Percentiles rank a stretch among this genome's conserved stretches.
These are phyloP conservation scores for Populus nigra DNA, from an alignment of 345 rosid genomes.

Conservation along the genomic window DNA sequence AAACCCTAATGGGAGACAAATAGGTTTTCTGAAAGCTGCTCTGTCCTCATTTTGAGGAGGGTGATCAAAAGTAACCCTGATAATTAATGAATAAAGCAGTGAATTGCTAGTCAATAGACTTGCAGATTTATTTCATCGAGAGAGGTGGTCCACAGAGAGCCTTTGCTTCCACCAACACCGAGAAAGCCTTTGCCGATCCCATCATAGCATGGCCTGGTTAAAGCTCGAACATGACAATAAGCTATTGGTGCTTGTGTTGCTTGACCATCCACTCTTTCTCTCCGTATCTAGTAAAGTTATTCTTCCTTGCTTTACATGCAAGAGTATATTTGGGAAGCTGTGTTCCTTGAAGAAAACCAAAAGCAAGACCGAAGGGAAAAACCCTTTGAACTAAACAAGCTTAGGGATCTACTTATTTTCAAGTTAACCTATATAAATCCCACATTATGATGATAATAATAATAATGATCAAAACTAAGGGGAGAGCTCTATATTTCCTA, in stretches of 20 bases:
- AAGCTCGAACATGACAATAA: conserved; percentile 7
- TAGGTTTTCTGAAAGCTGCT: conserved; percentile 15
- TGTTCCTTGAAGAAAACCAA: conserved; percentile 28
- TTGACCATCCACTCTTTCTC: conserved; percentile 7
- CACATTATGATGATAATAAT: too few species aligned
- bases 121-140: neutral
- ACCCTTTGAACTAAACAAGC: conserved; percentile 4
- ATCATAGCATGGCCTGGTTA: conserved; percentile 28
- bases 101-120: neutral
- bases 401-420: neutral
- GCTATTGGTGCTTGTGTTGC: neutral
- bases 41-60: conserved; percentile 38
- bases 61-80: neutral
- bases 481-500: neutral
- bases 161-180: conserved; percentile 27
- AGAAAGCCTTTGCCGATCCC: conserved; percentile 33
- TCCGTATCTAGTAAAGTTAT: neutral
- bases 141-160: conserved; percentile 21
- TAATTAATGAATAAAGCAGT: neutral
- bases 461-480: too few species aligned
- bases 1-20: conserved; percentile 48
- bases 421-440: too few species aligned
- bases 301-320: conserved; percentile 30
- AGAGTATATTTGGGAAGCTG: conserved; percentile 58
- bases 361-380: conserved; percentile 25